Conservation (phyloP, 2,329 filamentous ascomycete genomes). For the Cryphonectria naterciae region DNA sequence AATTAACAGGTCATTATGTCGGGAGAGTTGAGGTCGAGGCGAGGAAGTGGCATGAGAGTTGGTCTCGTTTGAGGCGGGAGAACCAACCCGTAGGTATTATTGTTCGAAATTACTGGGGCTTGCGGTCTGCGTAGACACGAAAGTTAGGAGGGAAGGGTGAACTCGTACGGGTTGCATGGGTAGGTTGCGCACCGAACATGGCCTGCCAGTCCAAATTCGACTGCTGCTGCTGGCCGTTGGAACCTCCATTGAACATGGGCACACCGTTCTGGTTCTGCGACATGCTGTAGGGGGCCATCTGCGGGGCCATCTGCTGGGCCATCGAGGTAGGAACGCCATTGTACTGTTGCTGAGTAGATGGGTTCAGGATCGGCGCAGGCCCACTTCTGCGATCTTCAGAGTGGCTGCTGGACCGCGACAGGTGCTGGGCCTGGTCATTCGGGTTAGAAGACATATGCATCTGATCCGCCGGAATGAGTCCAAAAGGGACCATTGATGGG, state of each 20-base stretch:
- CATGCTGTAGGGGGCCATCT: conserved; percentile 68
- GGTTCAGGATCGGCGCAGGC: conserved; percentile 55
- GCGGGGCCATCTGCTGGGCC: conserved; percentile 63
- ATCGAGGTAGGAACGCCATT: conserved; percentile 63
- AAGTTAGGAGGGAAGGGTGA: conserved; percentile 66
- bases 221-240: conserved; percentile 62
- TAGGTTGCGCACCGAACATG: conserved; percentile 75
- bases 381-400: conserved; percentile 63
- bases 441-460: conserved; percentile 56
- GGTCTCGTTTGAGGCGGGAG: conserved; percentile 49
- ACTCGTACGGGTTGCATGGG: conserved; percentile 55
- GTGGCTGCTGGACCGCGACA: conserved; percentile 64
- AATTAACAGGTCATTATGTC: conserved; percentile 55
- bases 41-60: conserved; percentile 49
- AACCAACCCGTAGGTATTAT: conserved; percentile 54
- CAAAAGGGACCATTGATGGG: conserved; percentile 54
- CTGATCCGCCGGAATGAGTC: conserved; percentile 54
- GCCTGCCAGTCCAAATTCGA: conserved; percentile 74
- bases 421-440: conserved; percentile 62
- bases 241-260: conserved; percentile 62
- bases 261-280: conserved; percentile 65
- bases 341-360: conserved; percentile 56
- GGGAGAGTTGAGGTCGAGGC: conserved; percentile 51
- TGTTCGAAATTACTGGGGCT: conserved; percentile 59
- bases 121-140: conserved; percentile 70